Base-by-base conservation (phyloP, 1,139 yeast species). In the Scheffersomyces cryptocercus region DNA sequence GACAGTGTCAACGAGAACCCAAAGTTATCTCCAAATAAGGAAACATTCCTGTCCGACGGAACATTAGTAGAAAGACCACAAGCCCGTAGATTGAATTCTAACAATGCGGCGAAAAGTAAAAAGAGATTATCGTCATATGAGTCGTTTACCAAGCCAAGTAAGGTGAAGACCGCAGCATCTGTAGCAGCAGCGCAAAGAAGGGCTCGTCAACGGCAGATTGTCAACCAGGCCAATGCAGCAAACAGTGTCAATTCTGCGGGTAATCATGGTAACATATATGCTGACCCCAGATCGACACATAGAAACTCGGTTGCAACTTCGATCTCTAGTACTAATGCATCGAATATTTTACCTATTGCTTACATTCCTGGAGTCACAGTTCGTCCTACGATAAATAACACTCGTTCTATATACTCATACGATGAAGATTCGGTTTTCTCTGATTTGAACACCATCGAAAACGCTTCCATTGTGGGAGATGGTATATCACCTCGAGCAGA, bases 341-440 rank as follows among this genome's bases (percentile, higher is more conserved):
- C 95, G 7, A 90, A 91, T 62, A 84, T 91, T 49, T 77, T 90
- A 48, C 97, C 97, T n/a, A 85, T 90, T 50, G 96, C 96, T 2
- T 90, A 90, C 61, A 88, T 90, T 47, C 97, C 97, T 0, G 97
- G 97, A 33, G 97, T 89, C 33, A 85, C 89, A 1, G 83, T 82
- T n/a, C 70, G 84, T 26, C 79, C 79, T 32, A 66, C 79, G 36
- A 65, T 70, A 54, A 64, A 78, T 64, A 63, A 74, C 54, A 68
- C 81, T 53, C 58, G 74, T 39, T 68, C 75, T 35, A 68, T 77
- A 16, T 77, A 75, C 55, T 76, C 81, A 15, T 73, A 68, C 50
- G 79, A 75, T 41, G 61, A 73, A 29, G 82, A 78, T 40, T 75
- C 81, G 37, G 69, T 77, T 33, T 76, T 78, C 53, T 74, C 81